These are phyloP conservation scores for Goffeauzyma gilvescens DNA, from an alignment of 768 basidiomycete genomes.

Conservation along the genomic window DNA sequence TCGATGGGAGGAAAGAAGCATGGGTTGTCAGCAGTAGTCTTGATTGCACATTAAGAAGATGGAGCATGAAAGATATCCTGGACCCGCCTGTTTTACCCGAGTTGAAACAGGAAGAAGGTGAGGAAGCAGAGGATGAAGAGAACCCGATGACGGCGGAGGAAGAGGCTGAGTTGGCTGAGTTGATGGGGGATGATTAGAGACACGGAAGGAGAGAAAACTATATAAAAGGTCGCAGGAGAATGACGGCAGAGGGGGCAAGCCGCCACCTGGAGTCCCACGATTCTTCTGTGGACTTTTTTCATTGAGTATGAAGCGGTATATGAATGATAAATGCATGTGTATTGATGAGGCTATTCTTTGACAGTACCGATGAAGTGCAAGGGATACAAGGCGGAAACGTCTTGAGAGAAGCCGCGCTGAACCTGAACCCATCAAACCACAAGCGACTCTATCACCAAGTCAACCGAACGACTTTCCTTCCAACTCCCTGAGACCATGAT, in stretches of 20 bases:
- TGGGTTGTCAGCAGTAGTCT: constrained; percentile 71
- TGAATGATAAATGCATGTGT: too few relatives aligned
- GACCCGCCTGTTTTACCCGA: constrained; percentile 21
- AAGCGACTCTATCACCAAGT: constrained; percentile 39
- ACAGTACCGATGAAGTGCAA: too few relatives aligned
- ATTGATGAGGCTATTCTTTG: too few relatives aligned
- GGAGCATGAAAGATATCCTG: constrained; percentile 40
- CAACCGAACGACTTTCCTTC: constrained; percentile 49
- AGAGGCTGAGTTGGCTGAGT: constrained; percentile 67
- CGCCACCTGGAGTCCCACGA: too few relatives aligned
- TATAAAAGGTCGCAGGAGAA: too few relatives aligned
- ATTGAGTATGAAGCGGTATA: too few relatives aligned
- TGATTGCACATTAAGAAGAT: constrained; percentile 71
- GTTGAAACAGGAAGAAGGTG: constrained; percentile 17
- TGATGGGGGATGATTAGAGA: constrained; percentile 36
- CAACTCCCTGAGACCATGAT: constrained; percentile 47
- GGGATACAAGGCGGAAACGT: too few relatives aligned
- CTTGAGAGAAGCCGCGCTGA: too few relatives aligned
- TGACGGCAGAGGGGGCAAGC: too few relatives aligned
- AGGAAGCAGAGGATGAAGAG: constrained; percentile 24
- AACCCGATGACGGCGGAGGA: constrained; percentile 62
- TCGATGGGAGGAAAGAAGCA: constrained; percentile 43
- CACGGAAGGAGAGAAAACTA: not conserved
- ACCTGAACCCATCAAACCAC: too few relatives aligned
- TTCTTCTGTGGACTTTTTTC: too few relatives aligned